phyloP scores from a whole-genome alignment of 805 yeast species.

The Jamesozyma jinghongensis region DNA sequence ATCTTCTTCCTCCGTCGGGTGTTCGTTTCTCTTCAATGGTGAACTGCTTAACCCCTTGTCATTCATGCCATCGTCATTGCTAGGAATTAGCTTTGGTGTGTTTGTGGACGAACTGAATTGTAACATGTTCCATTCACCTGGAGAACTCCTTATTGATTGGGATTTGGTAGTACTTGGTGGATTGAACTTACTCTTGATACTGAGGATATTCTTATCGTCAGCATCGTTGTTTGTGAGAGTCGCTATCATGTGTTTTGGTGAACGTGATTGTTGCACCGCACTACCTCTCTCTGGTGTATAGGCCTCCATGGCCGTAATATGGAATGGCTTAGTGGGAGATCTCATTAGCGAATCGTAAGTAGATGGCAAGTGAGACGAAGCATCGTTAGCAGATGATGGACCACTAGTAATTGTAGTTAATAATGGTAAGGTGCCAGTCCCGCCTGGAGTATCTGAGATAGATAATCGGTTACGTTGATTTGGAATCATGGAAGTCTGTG shows the following conservation, averaged over 20 bases:
- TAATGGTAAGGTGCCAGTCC: constrained; percentile 1
- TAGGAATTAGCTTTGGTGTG: constrained; percentile 26
- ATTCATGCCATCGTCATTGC: not conserved
- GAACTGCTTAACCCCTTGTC: constrained; percentile 16
- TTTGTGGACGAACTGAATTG: constrained; percentile 50
- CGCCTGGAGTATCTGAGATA: not conserved
- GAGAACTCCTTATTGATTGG: constrained; percentile 42
- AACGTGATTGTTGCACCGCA: constrained; percentile 13
- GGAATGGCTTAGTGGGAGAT: constrained; percentile 37
- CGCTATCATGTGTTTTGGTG: constrained; percentile 18
- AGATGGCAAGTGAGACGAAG: constrained; percentile 15
- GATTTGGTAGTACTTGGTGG: constrained; percentile 9
- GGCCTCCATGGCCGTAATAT: constrained; percentile 48
- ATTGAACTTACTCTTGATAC: constrained; percentile 6
- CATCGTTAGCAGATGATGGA: constrained; percentile 6
- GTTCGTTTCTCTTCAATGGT: constrained; percentile 16
- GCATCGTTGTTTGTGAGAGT: not conserved
- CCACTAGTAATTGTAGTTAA: not conserved
- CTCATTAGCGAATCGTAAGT: constrained; percentile 20
- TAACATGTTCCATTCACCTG: constrained; percentile 89
- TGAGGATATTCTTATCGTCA: constrained; percentile 2
- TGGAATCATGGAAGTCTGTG: not conserved
- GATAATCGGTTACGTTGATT: not conserved
- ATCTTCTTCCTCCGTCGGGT: not conserved
- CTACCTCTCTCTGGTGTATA: constrained; percentile 56